Base-by-base conservation (phyloP, 257 asterid genomes). In the Fraxinus excelsior region DNA sequence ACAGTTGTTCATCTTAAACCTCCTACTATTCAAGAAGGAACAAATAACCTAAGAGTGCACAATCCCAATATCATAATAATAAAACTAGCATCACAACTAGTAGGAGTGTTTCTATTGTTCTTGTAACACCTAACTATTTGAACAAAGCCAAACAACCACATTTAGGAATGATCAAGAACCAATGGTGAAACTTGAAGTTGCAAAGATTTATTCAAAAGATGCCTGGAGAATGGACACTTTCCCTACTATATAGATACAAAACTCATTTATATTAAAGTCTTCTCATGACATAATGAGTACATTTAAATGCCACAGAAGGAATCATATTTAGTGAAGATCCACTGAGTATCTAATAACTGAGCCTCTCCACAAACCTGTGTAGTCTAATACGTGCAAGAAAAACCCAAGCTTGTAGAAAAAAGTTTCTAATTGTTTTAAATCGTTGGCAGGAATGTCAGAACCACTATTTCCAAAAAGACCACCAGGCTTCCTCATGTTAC, bases 331-430 rank as follows among this genome's bases (percentile, higher is more conserved):
- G 29, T 37, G 35, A 60, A 67, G 67, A 31, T 46, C 37, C 38
- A 35, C 38, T 37, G 8, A 40, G 65, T 19, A 51, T 23, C 3
- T 19, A 65, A 29, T 7, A 37, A 49, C 31, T 71, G 12, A 21
- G 31, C 9, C 56, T 62, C 37, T 74, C 46, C 16, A 74, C 79
- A 58, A 73, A 95, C 99, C 99, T 90, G 98, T 85, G 82, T 93
- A 93, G 85, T 96, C 99, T 73, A 96, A 78, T 76, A 96, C 82
- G 80, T 96, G 97, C 87, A 96, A 85, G 94, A 96, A 90, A 88
- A 96, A 93, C 16, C 98, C 98, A 81, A 96, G 99, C 91, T 96
- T 96, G 97, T 96, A 96, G 89, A 96, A 96, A 90, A 96, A 96
- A 34, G 97, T 86, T 80, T 96, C 98, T 56, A 96, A 87, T 85